Evolutionary conservation across 2,329 filamentous ascomycete genomes (phyloP).

Genomic region (Blumeria graminis): DNA sequence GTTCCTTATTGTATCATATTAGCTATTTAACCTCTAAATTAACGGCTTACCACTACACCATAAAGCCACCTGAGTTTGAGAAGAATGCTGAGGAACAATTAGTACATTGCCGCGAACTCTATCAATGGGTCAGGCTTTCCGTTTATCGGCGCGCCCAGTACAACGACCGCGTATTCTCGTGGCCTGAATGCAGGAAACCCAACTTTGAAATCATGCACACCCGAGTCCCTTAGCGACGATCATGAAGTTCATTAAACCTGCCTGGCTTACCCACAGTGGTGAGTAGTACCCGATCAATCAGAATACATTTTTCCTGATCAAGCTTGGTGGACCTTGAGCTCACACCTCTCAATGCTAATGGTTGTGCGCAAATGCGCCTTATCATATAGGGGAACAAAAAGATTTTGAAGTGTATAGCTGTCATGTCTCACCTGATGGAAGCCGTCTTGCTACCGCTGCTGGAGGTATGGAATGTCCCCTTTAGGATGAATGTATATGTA

Average conservation of each 20-base stretch:
- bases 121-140: no score
- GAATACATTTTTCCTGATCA: neutral
- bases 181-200: no score
- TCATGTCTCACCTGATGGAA: slow-evolving; percentile 85
- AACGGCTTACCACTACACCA: no score
- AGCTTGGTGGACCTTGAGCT: neutral
- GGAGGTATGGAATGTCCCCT: slow-evolving; percentile 35
- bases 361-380: slow-evolving; percentile 10
- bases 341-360: slow-evolving; percentile 6
- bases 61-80: no score
- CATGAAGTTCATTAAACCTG: slow-evolving; percentile 82
- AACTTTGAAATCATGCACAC: no score
- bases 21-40: no score
- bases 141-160: no score
- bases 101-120: no score
- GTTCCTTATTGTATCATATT: no score
- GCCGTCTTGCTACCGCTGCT: slow-evolving; percentile 74
- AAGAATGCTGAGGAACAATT: no score
- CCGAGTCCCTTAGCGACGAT: no score
- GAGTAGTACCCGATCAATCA: slow-evolving; percentile 14
- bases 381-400: slow-evolving; percentile 59
- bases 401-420: slow-evolving; percentile 98
- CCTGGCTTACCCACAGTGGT: slow-evolving; percentile 89
- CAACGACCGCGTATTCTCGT: no score
- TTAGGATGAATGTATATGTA: neutral